Base-by-base conservation (phyloP, 768 basidiomycete genomes). In the Rhizopogon vulgaris region DNA sequence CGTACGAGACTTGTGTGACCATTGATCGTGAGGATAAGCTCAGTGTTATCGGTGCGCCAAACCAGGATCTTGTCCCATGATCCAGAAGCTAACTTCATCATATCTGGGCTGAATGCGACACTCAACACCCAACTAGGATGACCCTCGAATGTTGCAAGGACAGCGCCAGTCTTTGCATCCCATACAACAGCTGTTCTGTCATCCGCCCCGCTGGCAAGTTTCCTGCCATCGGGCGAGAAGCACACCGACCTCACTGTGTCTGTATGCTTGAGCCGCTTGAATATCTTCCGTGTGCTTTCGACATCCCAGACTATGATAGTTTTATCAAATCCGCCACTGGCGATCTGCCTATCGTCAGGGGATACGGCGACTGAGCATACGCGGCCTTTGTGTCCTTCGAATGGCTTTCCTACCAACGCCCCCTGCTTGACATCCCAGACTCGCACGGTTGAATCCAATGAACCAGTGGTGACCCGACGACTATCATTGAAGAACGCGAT, bases 11-110 rank as follows among this genome's bases (percentile, higher is more conserved):
- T 32, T 32, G 10, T 9, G 11, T 32, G 32, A 2, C 10, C 32
- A 3, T 32, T 11, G 32, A 32, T 32, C 10, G 2, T 10, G 10
- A 2, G 32, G 11, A 32, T 32, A 4, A 12, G 32, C 32, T 32
- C 32, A 11, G 32, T 1, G 32, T 32, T 11, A 3, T 32, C 32
- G 32, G 9, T 12, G 10, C 32, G 32, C 32, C 81, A 62, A 63
- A 94, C 93, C 61, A 94, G 76, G 62, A 98, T 92, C 54, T 87
- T 82, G 71, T 98, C 95, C 69, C 97, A 95, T 0, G 94, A 92
- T 8, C 87, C 86, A 0, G 86, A 88, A 2, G 86, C 86, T 28
- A 88, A 70, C 56, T 69, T 79, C 66, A 83, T 83, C 38, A 83
- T 84, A 55, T 85, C 84, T 3, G 83, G 86, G 55, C 78, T 80